Evolutionary conservation across 164 flowering plant genomes (phyloP).

Genomic region (Litsea cubeba): DNA sequence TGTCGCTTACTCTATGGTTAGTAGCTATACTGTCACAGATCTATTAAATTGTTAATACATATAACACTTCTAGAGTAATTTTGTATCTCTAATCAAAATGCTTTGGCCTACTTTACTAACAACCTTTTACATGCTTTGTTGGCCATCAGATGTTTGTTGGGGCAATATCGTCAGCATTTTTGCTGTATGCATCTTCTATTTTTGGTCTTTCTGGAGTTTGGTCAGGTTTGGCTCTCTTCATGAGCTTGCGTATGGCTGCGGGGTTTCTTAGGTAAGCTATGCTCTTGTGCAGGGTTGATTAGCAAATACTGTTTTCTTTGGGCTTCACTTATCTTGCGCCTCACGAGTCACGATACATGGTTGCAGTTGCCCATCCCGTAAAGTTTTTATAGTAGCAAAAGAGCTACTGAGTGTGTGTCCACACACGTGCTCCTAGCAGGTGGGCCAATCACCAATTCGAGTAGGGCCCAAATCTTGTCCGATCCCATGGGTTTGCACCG

Average conservation of each 20-base stretch:
- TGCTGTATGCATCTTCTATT: slow-evolving; percentile 57
- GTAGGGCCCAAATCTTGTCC: too few species aligned
- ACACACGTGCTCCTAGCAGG: too few species aligned
- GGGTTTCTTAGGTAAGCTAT: slow-evolving; percentile 65
- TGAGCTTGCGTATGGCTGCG: slow-evolving; percentile 72
- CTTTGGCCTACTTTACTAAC: neutral
- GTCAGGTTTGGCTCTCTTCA: slow-evolving; percentile 78
- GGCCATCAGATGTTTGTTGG: slow-evolving; percentile 60
- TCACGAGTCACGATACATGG: neutral
- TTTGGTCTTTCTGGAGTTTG: slow-evolving; percentile 88
- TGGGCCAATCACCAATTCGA: too few species aligned
- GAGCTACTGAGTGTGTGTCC: neutral
- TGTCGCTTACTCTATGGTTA: slow-evolving; percentile 81
- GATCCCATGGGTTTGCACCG: too few species aligned
- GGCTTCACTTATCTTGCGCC: neutral
- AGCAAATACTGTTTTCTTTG: neutral
- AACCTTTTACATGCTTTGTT: slow-evolving; percentile 1
- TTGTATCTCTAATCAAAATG: neutral
- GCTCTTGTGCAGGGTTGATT: neutral
- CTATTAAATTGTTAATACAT: neutral
- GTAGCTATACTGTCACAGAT: slow-evolving; percentile 11
- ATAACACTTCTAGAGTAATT: neutral
- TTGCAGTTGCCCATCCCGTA: neutral
- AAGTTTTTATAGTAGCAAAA: neutral
- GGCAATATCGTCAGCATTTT: slow-evolving; percentile 61